Evolutionary conservation across 495 filamentous ascomycete genomes (phyloP).

Genomic region (Hamigera avellanea): DNA sequence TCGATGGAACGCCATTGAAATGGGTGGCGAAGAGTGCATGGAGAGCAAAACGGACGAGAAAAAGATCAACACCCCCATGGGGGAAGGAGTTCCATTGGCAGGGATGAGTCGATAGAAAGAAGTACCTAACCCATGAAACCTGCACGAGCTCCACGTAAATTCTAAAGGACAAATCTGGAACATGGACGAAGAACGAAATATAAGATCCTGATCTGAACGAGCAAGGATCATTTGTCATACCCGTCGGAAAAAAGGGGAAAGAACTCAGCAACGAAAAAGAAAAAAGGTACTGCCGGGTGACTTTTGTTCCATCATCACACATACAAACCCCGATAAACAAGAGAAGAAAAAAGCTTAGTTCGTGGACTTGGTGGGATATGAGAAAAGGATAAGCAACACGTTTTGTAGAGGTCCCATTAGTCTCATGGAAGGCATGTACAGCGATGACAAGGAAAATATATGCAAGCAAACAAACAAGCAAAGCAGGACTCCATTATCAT

Average conservation of each 20-base stretch:
- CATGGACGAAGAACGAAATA: constrained; percentile 1
- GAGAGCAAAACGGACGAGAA: too few relatives aligned
- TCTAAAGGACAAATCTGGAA: constrained; percentile 1
- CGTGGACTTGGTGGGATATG: constrained; percentile 1
- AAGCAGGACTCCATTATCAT: constrained; percentile 35
- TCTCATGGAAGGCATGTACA: constrained; percentile 30
- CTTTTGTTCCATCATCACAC: not conserved
- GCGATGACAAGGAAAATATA: constrained; percentile 3
- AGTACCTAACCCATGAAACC: too few relatives aligned
- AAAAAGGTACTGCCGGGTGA: not conserved
- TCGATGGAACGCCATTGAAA: too few relatives aligned
- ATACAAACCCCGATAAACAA: not conserved
- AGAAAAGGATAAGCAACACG: constrained; percentile 5
- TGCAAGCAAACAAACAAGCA: too few relatives aligned
- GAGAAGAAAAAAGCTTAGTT: not conserved
- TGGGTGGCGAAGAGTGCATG: too few relatives aligned
- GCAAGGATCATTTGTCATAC: too few relatives aligned
- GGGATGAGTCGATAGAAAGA: too few relatives aligned
- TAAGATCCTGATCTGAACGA: not conserved
- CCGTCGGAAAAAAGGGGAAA: too few relatives aligned
- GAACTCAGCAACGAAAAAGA: too few relatives aligned
- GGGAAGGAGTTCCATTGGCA: too few relatives aligned
- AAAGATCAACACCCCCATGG: too few relatives aligned
- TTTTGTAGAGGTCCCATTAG: constrained; percentile 2
- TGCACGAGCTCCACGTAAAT: not conserved